Evolutionary conservation across 164 flowering plant genomes (phyloP), one percentile per base, ranked within the genome.

Genomic region (Litsea cubeba): DNA sequence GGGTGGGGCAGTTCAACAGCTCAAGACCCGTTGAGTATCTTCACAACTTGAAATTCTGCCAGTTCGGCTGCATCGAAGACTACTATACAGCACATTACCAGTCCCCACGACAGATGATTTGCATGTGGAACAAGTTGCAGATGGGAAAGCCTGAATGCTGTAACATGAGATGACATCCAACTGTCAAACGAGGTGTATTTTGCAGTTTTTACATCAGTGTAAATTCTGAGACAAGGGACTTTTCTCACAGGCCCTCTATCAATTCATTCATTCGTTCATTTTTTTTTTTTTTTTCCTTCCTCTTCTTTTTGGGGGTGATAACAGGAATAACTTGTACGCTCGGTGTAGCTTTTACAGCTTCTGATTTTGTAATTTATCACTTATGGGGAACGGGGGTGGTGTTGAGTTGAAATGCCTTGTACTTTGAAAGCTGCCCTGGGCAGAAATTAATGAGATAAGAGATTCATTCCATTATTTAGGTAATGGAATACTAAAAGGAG

Each of bases 71-170:
- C 83, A 83, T 90, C 11, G 88, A 86, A 15, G 87, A 82, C 65
- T 92, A 92, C 75, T 79, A 73, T 54, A 92, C 94, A 7, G 95
- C 97, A 2, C 97, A 90, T 76, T 92, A 92, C 81, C 97, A 92
- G 78, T 92, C 97, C 49, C 97, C 97, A 1, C 82, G 88, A 74
- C 97, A 92, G 79, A 90, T 92, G 97, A 86, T 81, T 49, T 92
- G 97, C 85, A 60, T 90, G 86, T 92, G 95, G 97, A 78, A 87
- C 50, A 92, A 88, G 71, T 74, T 92, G 79, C 89, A 77, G 72
- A 58, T 26, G 24, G 90, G 87, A 71, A 79, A 76, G 71, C 84
- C 92, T 12, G 81, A 77, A 28, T 92, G 97, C 83, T 92, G 97
- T 85, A 83, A 89, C 78, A 86, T 89, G 88, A 87, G 94, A 87